Base-by-base conservation (phyloP, 805 yeast genomes). In the Cyberlindnera mrakii region DNA sequence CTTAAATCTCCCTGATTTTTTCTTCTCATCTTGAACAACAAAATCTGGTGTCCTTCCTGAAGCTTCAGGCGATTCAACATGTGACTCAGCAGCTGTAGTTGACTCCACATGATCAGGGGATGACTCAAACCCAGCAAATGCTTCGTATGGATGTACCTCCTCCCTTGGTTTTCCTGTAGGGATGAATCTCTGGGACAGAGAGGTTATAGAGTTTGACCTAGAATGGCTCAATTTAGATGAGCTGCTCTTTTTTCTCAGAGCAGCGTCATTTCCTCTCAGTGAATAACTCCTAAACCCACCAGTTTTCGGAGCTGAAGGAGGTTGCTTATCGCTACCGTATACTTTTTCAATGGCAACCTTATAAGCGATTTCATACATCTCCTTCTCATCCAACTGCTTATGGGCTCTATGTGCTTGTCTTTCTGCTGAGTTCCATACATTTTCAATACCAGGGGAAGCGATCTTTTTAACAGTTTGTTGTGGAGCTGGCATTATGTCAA, bases 271-370 rank as follows among this genome's bases (percentile, higher is more conserved):
- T 1, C 42, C 50, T 41, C 54, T 46, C 18, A 53, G 29, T 3
- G 55, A 51, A 31, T 52, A 43, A 3, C 45, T 47, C 27, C 44
- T 52, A 41, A 52, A 52, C 1, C 50, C 52, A 15, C 43, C 44
- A 10, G 33, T 32, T 30, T 41, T 45, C 9, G 40, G 41, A 10
- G 30, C 31, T 13, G 44, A 47, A 16, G 17, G 27, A 15, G 44
- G 43, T 7, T 39, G 48, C 14, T 25, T 33, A 33, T 36, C 32
- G 18, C 60, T 65, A 6, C 81, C 82, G 52, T 78, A 78, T 1
- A 80, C 84, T 45, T 68, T 77, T 46, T 67, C 70, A 57, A 70
- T 64, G 0, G 86, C 85, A 13, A 74, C 72, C 48, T 72, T 73
- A 47, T 72, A 65, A 0, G 85, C 85, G 49, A 64, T 64, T 17